Percentiles rank a stretch among this genome's conserved stretches.
These are phyloP conservation scores for Penicillium subrubescens DNA, from an alignment of 495 filamentous ascomycete species.

Conservation along the genomic window DNA sequence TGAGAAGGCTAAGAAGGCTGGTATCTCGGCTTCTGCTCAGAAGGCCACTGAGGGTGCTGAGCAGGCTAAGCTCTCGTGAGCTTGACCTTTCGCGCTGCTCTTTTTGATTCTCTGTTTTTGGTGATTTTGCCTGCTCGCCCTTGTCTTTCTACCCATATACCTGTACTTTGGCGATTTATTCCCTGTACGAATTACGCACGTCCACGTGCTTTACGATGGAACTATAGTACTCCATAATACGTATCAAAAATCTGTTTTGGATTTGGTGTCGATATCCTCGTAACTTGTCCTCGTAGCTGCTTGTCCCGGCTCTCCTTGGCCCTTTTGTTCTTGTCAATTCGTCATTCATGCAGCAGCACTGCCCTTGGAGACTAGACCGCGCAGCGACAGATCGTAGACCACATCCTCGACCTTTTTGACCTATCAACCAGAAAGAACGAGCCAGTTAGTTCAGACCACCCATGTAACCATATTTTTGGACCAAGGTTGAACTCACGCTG, in stretches of 20 bases:
- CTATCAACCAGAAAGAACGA: slow-evolving; percentile 33
- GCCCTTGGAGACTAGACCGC: slow-evolving; percentile 71
- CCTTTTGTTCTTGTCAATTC: background rate
- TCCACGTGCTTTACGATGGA: slow-evolving; percentile 7
- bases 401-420: slow-evolving; percentile 98
- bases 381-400: slow-evolving; percentile 88
- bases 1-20: slow-evolving; percentile 47
- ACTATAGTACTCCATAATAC: background rate
- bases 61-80: slow-evolving; percentile 26
- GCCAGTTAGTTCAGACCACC: background rate
- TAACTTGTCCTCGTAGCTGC: background rate
- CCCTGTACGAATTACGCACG: slow-evolving; percentile 10
- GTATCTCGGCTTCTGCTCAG: slow-evolving; percentile 30
- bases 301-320: background rate
- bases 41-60: slow-evolving; percentile 16
- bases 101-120: slow-evolving; percentile 11
- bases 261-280: background rate
- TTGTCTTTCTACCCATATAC: slow-evolving; percentile 12
- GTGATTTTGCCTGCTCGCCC: background rate
- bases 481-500: slow-evolving; percentile 54
- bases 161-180: slow-evolving; percentile 6
- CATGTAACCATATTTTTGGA: background rate
- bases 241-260: background rate
- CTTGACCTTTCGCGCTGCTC: slow-evolving; percentile 7
- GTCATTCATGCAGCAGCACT: slow-evolving; percentile 17